A percentile compares a stretch with the other conserved stretches of the same genome.
phyloP scores from a whole-genome alignment of 2,329 filamentous ascomycete genomes.

The Epichloe coenophiala region DNA sequence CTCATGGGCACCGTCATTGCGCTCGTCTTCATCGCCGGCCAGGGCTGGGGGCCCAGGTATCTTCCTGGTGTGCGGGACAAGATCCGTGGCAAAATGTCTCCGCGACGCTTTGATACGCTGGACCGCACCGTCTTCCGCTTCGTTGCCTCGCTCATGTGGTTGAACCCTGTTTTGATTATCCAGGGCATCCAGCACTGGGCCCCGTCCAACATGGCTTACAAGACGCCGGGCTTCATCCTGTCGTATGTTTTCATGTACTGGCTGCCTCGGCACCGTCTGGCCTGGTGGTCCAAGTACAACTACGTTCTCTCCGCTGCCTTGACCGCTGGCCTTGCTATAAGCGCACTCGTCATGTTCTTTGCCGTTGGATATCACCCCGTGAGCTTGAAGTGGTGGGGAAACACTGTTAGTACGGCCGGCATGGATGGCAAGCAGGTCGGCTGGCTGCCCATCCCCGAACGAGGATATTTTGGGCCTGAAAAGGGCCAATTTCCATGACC shows the following conservation, averaged over 20 bases:
- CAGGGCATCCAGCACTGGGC: constrained; percentile 31
- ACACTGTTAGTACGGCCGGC: constrained; percentile 14
- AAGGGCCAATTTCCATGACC: constrained; percentile 10
- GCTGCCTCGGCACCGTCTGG: constrained; percentile 23
- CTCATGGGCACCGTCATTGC: constrained; percentile 24
- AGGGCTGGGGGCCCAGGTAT: constrained; percentile 8
- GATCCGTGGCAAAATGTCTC: constrained; percentile 16
- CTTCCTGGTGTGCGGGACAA: constrained; percentile 17
- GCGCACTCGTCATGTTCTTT: constrained; percentile 30
- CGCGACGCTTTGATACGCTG: constrained; percentile 18
- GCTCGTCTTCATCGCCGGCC: constrained; percentile 17
- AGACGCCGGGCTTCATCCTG: constrained; percentile 27
- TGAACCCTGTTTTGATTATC: constrained; percentile 27
- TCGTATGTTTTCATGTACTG: constrained; percentile 25
- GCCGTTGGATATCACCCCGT: constrained; percentile 19
- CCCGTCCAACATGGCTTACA: constrained; percentile 28
- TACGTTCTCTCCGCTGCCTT: constrained; percentile 30
- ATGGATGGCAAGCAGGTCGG: constrained; percentile 11
- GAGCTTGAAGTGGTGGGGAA: constrained; percentile 30
- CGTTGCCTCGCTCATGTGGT: constrained; percentile 25
- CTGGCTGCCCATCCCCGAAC: constrained; percentile 10
- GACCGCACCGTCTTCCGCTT: constrained; percentile 25
- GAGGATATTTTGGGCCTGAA: constrained; percentile 16
- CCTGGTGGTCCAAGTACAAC: constrained; percentile 35
- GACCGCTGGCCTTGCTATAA: constrained; percentile 27